These are phyloP conservation scores for Fraxinus greggii DNA, from an alignment of 305 asterid species.

Conservation along the genomic window DNA sequence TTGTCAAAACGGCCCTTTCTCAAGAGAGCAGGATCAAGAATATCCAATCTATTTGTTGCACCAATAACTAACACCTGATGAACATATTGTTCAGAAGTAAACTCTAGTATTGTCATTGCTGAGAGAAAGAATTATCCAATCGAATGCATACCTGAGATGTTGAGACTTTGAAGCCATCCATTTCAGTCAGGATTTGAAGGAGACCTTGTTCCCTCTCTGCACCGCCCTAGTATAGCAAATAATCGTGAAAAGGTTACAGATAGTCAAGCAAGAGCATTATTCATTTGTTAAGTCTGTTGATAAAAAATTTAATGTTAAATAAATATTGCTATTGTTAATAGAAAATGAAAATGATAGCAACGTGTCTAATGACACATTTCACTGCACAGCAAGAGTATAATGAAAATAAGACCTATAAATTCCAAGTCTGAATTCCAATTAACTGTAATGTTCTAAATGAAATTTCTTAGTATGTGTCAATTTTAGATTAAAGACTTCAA, in stretches of 20 bases:
- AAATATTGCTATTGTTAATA: background rate
- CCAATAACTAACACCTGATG: constrained; percentile 88
- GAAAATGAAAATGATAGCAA: constrained; percentile 14
- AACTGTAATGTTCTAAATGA: constrained; percentile 5
- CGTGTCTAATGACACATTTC: background rate
- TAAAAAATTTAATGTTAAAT: background rate
- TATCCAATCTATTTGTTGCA: constrained; percentile 96
- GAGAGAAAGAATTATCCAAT: constrained; percentile 18
- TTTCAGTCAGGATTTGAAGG: constrained; percentile 93
- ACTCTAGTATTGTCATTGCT: constrained; percentile 17
- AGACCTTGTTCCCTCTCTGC: constrained; percentile 99
- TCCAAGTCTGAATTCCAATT: constrained; percentile 3
- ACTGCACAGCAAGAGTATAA: constrained; percentile 3
- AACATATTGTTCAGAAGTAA: constrained; percentile 27
- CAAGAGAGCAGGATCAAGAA: constrained; percentile 95
- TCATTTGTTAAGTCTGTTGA: constrained; percentile 6
- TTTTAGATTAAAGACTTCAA: constrained; percentile 1
- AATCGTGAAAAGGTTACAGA: constrained; percentile 10
- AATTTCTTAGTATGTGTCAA: background rate
- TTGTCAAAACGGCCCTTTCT: constrained; percentile 98
- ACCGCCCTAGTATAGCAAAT: constrained; percentile 72
- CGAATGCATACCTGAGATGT: constrained; percentile 70
- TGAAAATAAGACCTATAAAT: constrained; percentile 8
- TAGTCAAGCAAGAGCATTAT: background rate
- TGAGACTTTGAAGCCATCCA: constrained; percentile 95